Percentiles rank a stretch among this genome's conserved stretches.
These are phyloP conservation scores for Trematosphaeria pertusa DNA, from an alignment of 2,329 filamentous ascomycete species.

Conservation along the genomic window DNA sequence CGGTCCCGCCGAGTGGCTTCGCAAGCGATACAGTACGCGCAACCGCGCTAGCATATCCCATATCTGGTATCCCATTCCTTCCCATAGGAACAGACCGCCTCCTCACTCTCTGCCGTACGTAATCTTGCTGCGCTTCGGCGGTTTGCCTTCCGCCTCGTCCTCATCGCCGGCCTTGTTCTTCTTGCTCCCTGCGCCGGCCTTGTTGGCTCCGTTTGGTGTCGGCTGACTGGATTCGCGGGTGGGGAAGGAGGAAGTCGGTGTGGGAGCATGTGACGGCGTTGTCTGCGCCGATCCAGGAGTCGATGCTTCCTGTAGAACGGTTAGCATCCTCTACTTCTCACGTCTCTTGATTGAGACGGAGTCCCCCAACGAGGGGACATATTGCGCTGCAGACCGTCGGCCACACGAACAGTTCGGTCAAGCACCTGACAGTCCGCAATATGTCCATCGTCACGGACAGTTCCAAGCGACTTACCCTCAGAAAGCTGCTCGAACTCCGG, in stretches of 20 bases:
- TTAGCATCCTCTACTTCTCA: slow-evolving; percentile 24
- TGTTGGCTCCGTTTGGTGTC: slow-evolving; percentile 47
- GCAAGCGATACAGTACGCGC: background rate
- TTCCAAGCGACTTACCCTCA: slow-evolving; percentile 47
- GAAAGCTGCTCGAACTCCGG: slow-evolving; percentile 49
- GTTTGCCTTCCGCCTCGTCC: slow-evolving; percentile 55
- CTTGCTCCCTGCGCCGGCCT: slow-evolving; percentile 52
- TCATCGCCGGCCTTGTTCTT: slow-evolving; percentile 54
- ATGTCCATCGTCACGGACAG: too few relatives aligned
- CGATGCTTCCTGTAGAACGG: slow-evolving; percentile 45
- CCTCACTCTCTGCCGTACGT: slow-evolving; percentile 56
- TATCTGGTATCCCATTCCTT: background rate
- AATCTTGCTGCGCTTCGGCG: slow-evolving; percentile 57
- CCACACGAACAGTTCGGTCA: background rate
- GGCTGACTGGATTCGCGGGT: slow-evolving; percentile 54
- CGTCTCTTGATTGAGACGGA: background rate
- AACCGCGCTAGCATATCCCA: background rate
- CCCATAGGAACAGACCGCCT: background rate
- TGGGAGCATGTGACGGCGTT: slow-evolving; percentile 56
- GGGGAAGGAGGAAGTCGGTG: slow-evolving; percentile 56
- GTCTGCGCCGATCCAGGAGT: slow-evolving; percentile 47
- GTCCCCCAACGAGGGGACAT: background rate
- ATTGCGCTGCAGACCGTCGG: background rate
- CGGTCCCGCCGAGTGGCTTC: background rate
- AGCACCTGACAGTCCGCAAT: background rate